Evolutionary conservation across 2,329 filamentous ascomycete species (phyloP), one percentile per base, ranked within the genome.

Genomic region (Nemania sp.): DNA sequence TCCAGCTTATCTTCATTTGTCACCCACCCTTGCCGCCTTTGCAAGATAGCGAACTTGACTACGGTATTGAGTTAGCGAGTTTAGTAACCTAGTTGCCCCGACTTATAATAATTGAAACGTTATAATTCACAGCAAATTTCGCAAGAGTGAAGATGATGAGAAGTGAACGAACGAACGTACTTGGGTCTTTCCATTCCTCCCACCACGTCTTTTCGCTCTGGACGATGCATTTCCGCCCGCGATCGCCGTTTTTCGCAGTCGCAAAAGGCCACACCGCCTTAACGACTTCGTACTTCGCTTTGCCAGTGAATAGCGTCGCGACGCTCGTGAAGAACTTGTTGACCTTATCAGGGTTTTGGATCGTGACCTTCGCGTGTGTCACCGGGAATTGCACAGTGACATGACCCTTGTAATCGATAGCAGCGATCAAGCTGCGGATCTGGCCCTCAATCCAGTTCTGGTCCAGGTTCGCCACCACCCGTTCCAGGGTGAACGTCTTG

Each of bases 191-290:
- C 78, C 78, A 81, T 59, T 78, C 76, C 44, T 70, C 70, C 76
- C 80, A 83, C 80, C 80, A 83, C 2, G 72, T 73, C 63, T 81
- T 79, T 66, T 84, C 80, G 52, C 73, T 79, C 66, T 81, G 78
- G n/a, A 83, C 78, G 3, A 73, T 71, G 59, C 75, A 81, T 47
- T 66, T 67, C 43, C 77, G 73, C 11, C 65, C 75, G n/a, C 57
- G 65, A 56, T 78, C 77, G 33, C 71, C 78, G 59, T 68, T 76
- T 62, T 66, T 71, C 3, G 72, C 70, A 57, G 77, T 78, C 1
- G 80, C 80, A 67, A 81, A 83, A 3, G 80, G 81, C 80, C 81
- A 84, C 1, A 83, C 75, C 1, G 75, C 73, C 64, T 81, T 80
- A 43, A 80, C 73, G 2, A 81, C 77, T 65, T 82, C 80, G 59